Evolutionary conservation across 345 rosid genomes (phyloP).

Genomic region (Zanthoxylum bungeanum): DNA sequence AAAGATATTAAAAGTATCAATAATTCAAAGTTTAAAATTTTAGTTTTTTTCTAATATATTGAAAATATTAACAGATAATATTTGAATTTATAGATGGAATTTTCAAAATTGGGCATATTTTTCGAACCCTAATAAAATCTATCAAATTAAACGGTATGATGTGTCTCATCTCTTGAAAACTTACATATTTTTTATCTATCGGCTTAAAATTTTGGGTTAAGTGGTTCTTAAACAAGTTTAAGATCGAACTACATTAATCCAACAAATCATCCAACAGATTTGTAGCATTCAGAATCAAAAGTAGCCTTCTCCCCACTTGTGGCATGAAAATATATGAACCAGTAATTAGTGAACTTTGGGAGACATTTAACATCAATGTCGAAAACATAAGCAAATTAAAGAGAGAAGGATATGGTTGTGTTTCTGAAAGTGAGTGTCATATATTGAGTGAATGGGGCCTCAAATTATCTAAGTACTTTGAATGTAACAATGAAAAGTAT

Average conservation of each 20-base stretch:
- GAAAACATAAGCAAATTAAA: not conserved
- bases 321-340: not conserved
- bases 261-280: no score
- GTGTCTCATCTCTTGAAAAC: no score
- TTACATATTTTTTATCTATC: no score
- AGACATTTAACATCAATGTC: constrained; percentile 16
- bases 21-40: no score
- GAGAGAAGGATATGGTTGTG: not conserved
- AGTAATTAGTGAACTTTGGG: not conserved
- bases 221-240: not conserved
- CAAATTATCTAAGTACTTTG: constrained; percentile 9
- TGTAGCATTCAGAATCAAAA: not conserved
- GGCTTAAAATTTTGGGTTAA: not conserved
- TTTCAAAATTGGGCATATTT: no score
- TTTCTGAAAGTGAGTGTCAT: not conserved
- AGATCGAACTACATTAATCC: not conserved
- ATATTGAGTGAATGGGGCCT: not conserved
- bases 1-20: no score
- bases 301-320: constrained; percentile 11
- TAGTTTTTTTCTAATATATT: no score
- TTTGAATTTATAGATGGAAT: no score
- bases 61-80: no score
- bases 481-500: no score
- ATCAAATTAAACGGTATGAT: no score
- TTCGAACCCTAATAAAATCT: no score